Conservation (phyloP, 139 green algal genomes). For the Coccomyxa sp. region DNA sequence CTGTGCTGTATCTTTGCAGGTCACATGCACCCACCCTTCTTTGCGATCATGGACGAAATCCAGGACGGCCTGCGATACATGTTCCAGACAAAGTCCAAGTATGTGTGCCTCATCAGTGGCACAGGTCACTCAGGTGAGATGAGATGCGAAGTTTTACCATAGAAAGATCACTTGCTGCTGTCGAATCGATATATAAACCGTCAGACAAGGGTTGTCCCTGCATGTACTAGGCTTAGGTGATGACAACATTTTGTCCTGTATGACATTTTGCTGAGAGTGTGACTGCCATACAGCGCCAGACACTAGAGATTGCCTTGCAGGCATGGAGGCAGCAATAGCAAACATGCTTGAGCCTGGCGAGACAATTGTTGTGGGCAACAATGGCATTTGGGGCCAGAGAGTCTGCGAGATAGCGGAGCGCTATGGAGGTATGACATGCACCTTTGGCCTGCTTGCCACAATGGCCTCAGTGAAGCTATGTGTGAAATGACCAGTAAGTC, state of each 20-base stretch:
- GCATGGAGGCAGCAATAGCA: conserved; percentile 82
- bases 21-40: conserved; percentile 72
- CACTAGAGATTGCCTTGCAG: conserved; percentile 39
- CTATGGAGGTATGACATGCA: conserved; percentile 51
- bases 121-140: conserved; percentile 10
- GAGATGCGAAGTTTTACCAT: background rate
- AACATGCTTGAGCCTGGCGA: conserved; percentile 82
- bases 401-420: conserved; percentile 63
- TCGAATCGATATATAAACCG: too few species aligned
- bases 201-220: too few species aligned
- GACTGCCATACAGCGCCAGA: too few species aligned
- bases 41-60: conserved; percentile 71
- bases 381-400: conserved; percentile 83
- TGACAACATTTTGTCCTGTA: background rate
- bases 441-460: background rate
- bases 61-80: conserved; percentile 71
- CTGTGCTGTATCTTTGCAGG: conserved; percentile 7
- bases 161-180: too few species aligned
- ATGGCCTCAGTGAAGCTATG: too few species aligned
- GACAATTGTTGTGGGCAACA: conserved; percentile 51
- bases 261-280: background rate
- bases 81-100: conserved; percentile 71
- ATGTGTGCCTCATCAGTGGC: conserved; percentile 50
- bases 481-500: too few species aligned
- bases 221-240: too few species aligned